Evolutionary conservation across 495 filamentous ascomycete genomes (phyloP), one percentile per base, ranked within the genome.

Genomic region (Aspergillus haitiensis): DNA sequence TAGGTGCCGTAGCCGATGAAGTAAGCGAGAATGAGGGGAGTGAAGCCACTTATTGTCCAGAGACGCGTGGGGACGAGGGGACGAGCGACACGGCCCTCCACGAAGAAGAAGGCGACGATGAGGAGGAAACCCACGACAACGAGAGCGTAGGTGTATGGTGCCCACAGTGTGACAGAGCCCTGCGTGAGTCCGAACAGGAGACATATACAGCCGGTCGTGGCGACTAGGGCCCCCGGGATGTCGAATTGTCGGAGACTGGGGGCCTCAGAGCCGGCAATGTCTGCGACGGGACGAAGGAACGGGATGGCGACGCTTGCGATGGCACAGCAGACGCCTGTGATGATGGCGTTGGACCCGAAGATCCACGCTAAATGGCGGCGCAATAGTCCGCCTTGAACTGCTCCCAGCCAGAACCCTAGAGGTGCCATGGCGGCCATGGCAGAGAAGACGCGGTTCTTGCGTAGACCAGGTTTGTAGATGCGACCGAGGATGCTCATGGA

Each of bases 1-100:
- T 68, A 80, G 32, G 69, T 71, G 1, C 79, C 79, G 34, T 75
- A 82, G 0, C 77, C 78, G 0, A 82, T 61, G 62, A 78, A 78
- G 61, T 81, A 82, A 7, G 79, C 72, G 1, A 77, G 53, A 63
- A 82, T 74, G 6, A 82, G 62, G 0, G 79, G 75, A 3, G 76
- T 74, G 59, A 82, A 82, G 10, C 79, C 78, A 7, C 69, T 69
- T 0, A 71, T 81, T 3, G 55, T 67, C 72, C 67, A 75, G 2
- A 75, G 64, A 3, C 70, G 62, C 42, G 58, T 71, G 4, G 72
- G 72, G 11, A 75, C 70, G 6, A 72, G 52, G 0, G 70, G 71
- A 0, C 71, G 67, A 4, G 59, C 40, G 0, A 69, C 71, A 36
- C 61, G 64, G 16, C 65, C 55, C 53, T 74, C 71, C 12, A 63